Evolutionary conservation across 257 asterid genomes (phyloP), one percentile per base, ranked within the genome.

Genomic region (Prunella vulgaris): DNA sequence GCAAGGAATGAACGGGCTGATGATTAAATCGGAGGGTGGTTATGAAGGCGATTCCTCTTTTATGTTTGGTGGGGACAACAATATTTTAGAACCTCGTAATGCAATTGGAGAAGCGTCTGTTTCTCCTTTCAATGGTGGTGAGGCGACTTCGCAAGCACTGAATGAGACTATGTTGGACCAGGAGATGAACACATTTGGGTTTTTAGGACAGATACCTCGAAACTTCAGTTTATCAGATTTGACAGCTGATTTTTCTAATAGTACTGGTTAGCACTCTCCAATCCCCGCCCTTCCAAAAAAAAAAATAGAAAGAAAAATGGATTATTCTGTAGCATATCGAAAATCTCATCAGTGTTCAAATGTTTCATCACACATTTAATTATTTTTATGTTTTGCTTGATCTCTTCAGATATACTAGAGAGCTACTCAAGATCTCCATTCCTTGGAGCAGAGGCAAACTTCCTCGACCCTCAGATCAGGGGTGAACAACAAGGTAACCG

Each of bases 221-320:
- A 88, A 83, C 80, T 93, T 93, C 82, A 90, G 98, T 73, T 80
- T 90, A 64, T 87, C 98, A 2, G 97, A 90, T 76, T 70, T 93
- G 84, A 81, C 96, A 32, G 90, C 90, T 13, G 97, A 87, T 74
- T 88, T 88, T 76, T 79, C 96, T 28, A 88, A 85, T 73, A 81
- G 94, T 74, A 76, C 84, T 13, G 97, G 97, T 92, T 64, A 17
- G 76, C 17, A 0, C 70, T 51, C 65, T 70, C 51, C 17, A 76
- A 25, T 59, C 70, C 42, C 58, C 13, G 57, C 37, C 2, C 13
- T 0, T 1, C 10, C 25, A 17, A 2, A 8, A 21, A 24, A 17
- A 8, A 35, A 27, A 18, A 7, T 0, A 4, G 1, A 5, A 8
- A 46, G 28, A 44, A 44, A 0, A 44, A 0, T 42, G 51, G 1